These are phyloP conservation scores for Setaria italica DNA, from an alignment of 202 grass and related monocot species.

Conservation along the genomic window DNA sequence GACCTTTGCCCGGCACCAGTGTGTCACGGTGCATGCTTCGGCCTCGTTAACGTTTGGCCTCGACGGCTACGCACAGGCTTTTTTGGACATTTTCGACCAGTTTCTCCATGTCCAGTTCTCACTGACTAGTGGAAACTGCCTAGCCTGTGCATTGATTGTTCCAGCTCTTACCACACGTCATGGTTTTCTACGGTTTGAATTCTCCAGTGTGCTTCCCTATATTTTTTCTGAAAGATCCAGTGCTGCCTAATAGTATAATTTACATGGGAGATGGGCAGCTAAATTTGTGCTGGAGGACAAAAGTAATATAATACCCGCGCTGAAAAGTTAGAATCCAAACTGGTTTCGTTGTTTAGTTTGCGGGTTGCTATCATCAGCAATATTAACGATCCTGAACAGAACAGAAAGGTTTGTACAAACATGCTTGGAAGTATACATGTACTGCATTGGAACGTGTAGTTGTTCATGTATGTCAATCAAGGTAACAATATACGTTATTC, in stretches of 20 bases:
- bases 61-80: background rate
- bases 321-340: constrained; percentile 21
- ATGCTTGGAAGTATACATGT: constrained; percentile 41
- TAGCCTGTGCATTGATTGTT: constrained; percentile 33
- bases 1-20: constrained; percentile 33
- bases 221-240: background rate
- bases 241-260: background rate
- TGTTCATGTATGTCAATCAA: background rate
- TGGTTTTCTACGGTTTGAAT: background rate
- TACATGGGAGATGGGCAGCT: background rate
- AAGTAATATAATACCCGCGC: constrained; percentile 11
- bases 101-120: constrained; percentile 23
- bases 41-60: constrained; percentile 35
- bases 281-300: constrained; percentile 3
- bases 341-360: constrained; percentile 34
- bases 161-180: constrained; percentile 30
- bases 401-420: background rate
- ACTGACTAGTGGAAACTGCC: background rate
- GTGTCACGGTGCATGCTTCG: constrained; percentile 19
- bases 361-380: constrained; percentile 29
- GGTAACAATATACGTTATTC: background rate
- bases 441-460: background rate
- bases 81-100: constrained; percentile 47
- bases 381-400: constrained; percentile 5
- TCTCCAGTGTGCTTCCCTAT: background rate